Percentiles rank a stretch among this genome's conserved stretches.
phyloP scores from a whole-genome alignment of 1,139 yeast species.

The Suhomyces choctaworum region DNA sequence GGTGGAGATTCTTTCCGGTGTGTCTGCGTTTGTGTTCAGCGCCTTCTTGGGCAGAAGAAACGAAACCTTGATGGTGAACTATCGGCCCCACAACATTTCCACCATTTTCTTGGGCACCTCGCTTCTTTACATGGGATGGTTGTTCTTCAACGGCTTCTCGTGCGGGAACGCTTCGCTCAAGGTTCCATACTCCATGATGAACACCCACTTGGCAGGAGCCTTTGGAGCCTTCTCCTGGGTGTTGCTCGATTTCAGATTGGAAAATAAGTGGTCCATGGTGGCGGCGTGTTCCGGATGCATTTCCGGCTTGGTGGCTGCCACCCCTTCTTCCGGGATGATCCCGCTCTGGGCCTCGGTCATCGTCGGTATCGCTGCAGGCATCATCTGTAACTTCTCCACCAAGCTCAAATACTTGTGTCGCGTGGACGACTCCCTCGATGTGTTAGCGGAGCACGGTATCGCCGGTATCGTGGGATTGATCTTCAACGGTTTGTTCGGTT shows the following conservation, averaged over 20 bases:
- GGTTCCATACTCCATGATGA: constrained; percentile 84
- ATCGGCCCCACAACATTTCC: constrained; percentile 92
- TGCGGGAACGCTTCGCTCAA: constrained; percentile 64
- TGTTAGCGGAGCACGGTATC: constrained; percentile 96
- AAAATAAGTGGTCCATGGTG: constrained; percentile 90
- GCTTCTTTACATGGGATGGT: constrained; percentile 74
- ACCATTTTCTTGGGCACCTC: constrained; percentile 79
- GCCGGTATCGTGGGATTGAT: constrained; percentile 90
- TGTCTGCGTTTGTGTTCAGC: constrained; percentile 84
- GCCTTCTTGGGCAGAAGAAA: constrained; percentile 81
- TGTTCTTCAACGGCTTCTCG: constrained; percentile 85
- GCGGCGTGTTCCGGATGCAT: constrained; percentile 94
- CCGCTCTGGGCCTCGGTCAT: constrained; percentile 91
- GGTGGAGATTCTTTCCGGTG: constrained; percentile 89
- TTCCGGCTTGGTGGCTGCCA: constrained; percentile 94
- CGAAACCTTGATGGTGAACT: constrained; percentile 81
- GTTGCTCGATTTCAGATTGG: constrained; percentile 81
- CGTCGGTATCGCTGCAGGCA: constrained; percentile 78
- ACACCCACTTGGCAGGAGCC: constrained; percentile 86
- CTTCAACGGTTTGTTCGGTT: constrained; percentile 86
- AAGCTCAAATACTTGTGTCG: constrained; percentile 76
- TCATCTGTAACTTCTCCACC: constrained; percentile 87
- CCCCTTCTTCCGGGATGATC: constrained; percentile 89
- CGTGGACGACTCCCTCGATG: constrained; percentile 93
- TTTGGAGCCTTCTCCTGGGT: constrained; percentile 95